Evolutionary conservation across 2,329 filamentous ascomycete species (phyloP).

Genomic region (Aureobasidium sp.): DNA sequence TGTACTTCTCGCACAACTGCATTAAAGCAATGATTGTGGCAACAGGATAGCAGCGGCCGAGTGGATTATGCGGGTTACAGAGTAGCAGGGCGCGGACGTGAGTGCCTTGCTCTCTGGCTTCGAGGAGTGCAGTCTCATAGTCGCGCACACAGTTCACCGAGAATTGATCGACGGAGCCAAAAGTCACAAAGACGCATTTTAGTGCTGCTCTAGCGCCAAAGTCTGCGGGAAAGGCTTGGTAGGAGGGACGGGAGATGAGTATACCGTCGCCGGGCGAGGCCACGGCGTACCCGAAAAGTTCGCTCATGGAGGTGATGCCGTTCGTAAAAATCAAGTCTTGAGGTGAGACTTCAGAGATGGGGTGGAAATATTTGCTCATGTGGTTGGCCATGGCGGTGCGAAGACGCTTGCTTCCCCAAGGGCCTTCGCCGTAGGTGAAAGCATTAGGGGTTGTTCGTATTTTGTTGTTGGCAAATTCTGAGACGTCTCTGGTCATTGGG

Average conservation of each 20-base stretch:
- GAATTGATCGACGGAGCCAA: constrained; percentile 33
- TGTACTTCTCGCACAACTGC: constrained; percentile 24
- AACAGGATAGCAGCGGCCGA: constrained; percentile 25
- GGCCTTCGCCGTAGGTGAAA: constrained; percentile 35
- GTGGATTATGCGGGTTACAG: constrained; percentile 39
- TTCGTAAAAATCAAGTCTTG: constrained; percentile 35
- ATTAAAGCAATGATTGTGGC: constrained; percentile 21
- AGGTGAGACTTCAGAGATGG: constrained; percentile 27
- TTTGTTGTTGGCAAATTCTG: constrained; percentile 33
- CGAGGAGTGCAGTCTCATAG: constrained; percentile 32
- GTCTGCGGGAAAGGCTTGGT: constrained; percentile 43
- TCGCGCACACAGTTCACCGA: constrained; percentile 23
- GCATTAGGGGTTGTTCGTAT: constrained; percentile 27
- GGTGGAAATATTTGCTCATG: constrained; percentile 35
- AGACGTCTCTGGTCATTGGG: constrained; percentile 25
- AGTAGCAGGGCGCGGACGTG: constrained; percentile 35
- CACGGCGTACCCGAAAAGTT: constrained; percentile 36
- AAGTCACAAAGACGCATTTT: constrained; percentile 33
- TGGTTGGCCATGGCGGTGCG: constrained; percentile 33
- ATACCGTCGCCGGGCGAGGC: constrained; percentile 40
- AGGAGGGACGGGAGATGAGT: constrained; percentile 35
- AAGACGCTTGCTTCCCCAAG: constrained; percentile 32
- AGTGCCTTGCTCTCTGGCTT: constrained; percentile 27
- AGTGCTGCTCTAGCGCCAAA: constrained; percentile 35
- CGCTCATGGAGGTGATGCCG: constrained; percentile 27